Base-by-base conservation (phyloP, 495 filamentous ascomycete genomes). In the Podospora conica region DNA sequence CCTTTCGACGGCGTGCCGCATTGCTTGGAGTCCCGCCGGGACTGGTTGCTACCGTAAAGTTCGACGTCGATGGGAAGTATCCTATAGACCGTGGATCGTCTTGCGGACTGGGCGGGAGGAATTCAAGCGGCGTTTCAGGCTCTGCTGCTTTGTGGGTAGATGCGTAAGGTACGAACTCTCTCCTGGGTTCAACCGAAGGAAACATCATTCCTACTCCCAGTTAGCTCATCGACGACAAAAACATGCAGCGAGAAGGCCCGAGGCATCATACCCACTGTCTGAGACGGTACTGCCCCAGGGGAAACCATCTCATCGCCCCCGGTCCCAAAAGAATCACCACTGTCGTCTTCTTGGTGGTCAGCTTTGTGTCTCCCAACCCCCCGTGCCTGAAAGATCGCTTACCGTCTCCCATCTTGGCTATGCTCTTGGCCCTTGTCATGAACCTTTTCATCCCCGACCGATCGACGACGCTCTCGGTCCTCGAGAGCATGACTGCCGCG, bases 401-500 rank as follows among this genome's bases (percentile, higher is more conserved):
- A 48, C 40, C 40, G 15, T 48, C 40, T 8, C 40, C 40, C 40
- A 48, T n/a, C 6, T 8, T n/a, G 60, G 66, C 72, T 64, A 22
- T 55, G 57, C 57, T 66, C 54, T 20, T 69, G 58, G 10, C 65
- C 63, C 59, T 48, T 67, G 57, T 72, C 40, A 48, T 74, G 18
- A 77, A 23, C 33, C 67, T 66, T 56, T 75, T 72, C 31, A 80
- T 33, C 61, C 68, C 71, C 15, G 66, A 73, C 10, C 78, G 77
- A 58, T 81, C 73, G 11, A 82, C 68, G 21, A 79, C 60, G 54
- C 79, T 83, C 31, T 73, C 77, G 2, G 78, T 74, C 22, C 83
- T 73, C 2, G 80, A 78, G 22, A 84, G 56, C 0, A 76, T 70
- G 0, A 85, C 82, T 9, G 74, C 74, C 55, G 79, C 80, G 57